Percentiles rank a stretch among this genome's conserved stretches.
Conservation (phyloP, 331 rosid species). For the Spiraea crenata region DNA sequence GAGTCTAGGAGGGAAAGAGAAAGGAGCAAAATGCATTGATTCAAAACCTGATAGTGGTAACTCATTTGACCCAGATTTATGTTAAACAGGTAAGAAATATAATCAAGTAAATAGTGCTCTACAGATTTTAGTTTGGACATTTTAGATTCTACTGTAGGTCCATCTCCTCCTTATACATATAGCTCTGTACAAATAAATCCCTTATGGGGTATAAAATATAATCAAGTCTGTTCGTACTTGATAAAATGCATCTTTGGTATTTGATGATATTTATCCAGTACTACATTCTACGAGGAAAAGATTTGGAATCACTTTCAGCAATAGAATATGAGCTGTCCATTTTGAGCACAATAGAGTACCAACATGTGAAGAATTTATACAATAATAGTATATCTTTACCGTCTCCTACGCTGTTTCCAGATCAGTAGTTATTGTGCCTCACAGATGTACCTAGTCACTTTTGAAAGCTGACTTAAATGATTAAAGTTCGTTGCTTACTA, state of each 20-base stretch:
- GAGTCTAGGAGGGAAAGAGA: neutral
- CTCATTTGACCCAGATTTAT: neutral
- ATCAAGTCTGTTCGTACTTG: neutral
- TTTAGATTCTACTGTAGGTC: conserved; percentile 7
- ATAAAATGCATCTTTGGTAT: neutral
- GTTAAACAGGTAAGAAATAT: neutral
- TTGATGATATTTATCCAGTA: neutral
- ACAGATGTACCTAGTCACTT: conserved; percentile 8
- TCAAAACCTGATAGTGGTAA: neutral
- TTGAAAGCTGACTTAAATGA: conserved; percentile 5
- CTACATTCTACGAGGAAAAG: neutral
- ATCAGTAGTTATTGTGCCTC: neutral
- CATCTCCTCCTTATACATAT: neutral
- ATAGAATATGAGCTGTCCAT: neutral
- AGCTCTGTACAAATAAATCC: neutral
- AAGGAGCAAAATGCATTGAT: neutral
- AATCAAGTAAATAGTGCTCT: neutral
- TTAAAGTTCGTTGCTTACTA: neutral
- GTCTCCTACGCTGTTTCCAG: conserved; percentile 2
- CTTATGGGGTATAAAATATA: neutral
- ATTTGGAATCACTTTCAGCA: neutral
- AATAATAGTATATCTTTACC: neutral
- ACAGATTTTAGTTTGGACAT: neutral
- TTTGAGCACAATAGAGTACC: neutral
- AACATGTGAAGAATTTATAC: neutral